Conservation (phyloP, 306 rosid species). For the Prunus salicina region DNA sequence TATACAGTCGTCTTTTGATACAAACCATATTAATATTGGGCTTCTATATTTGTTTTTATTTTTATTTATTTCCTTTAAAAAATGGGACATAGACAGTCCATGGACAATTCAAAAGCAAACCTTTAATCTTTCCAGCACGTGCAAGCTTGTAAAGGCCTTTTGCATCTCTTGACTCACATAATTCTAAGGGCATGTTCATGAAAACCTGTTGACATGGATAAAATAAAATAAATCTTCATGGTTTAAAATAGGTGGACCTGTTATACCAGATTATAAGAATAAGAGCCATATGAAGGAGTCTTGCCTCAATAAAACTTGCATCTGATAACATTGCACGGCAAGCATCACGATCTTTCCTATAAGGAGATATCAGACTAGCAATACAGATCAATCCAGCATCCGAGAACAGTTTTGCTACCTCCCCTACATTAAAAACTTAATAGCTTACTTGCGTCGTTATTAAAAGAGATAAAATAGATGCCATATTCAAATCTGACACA, state of each 20-base stretch:
- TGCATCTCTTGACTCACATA: constrained; percentile 79
- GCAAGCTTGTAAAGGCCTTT: constrained; percentile 95
- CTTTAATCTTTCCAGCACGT: constrained; percentile 83
- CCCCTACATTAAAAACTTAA: constrained; percentile 46
- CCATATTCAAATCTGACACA: neutral
- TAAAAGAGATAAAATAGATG: neutral
- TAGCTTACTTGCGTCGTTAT: neutral
- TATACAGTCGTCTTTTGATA: neutral
- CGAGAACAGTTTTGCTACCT: constrained; percentile 78
- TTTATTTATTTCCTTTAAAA: neutral
- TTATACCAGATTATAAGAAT: constrained; percentile 4
- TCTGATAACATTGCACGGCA: constrained; percentile 74
- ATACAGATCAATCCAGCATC: constrained; percentile 75
- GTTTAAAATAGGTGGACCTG: constrained; percentile 13
- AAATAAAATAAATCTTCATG: constrained; percentile 17
- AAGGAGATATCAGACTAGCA: constrained; percentile 85
- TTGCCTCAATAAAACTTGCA: constrained; percentile 69
- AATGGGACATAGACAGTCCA: neutral
- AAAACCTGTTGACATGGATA: constrained; percentile 49
- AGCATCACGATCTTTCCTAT: constrained; percentile 60
- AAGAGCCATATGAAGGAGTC: constrained; percentile 15
- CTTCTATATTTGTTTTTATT: neutral
- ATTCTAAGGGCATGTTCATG: constrained; percentile 77
- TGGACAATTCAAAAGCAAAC: constrained; percentile 31
- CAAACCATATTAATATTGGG: constrained; percentile 6